Percentiles rank a stretch among this genome's conserved stretches.
Evolutionary conservation across 2,329 filamentous ascomycete species (phyloP).

Genomic region (Aureobasidium sp.): DNA sequence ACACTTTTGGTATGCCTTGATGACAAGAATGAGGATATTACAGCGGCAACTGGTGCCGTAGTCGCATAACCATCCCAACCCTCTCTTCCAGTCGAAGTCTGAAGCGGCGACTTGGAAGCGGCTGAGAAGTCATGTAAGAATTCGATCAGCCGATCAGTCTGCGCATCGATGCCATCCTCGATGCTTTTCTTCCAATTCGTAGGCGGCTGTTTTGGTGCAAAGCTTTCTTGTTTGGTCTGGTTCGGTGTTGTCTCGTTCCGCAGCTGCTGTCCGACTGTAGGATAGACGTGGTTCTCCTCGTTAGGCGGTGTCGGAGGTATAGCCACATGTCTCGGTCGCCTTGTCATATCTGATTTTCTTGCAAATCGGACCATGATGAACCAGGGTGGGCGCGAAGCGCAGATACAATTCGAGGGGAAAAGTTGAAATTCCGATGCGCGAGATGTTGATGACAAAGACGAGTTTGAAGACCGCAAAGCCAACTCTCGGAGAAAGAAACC

Average conservation of each 20-base stretch:
- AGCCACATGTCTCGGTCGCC: not conserved
- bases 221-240: not conserved
- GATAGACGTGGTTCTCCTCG: not conserved
- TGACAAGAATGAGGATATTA: not conserved
- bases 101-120: not conserved
- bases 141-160: not conserved
- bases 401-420: not conserved
- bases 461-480: not conserved
- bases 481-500: not conserved
- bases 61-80: not conserved
- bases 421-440: not conserved
- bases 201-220: not conserved
- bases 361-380: no score
- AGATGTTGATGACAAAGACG: not conserved
- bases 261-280: not conserved
- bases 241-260: not conserved
- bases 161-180: not conserved
- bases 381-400: not conserved
- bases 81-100: not conserved
- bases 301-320: conserved; percentile 2
- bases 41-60: not conserved
- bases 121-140: conserved; percentile 3
- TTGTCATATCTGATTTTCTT: not conserved
- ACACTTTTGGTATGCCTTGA: not conserved
- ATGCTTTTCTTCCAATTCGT: not conserved